phyloP scores from a whole-genome alignment of 1,139 yeast species.

The Ashbya aceris region DNA sequence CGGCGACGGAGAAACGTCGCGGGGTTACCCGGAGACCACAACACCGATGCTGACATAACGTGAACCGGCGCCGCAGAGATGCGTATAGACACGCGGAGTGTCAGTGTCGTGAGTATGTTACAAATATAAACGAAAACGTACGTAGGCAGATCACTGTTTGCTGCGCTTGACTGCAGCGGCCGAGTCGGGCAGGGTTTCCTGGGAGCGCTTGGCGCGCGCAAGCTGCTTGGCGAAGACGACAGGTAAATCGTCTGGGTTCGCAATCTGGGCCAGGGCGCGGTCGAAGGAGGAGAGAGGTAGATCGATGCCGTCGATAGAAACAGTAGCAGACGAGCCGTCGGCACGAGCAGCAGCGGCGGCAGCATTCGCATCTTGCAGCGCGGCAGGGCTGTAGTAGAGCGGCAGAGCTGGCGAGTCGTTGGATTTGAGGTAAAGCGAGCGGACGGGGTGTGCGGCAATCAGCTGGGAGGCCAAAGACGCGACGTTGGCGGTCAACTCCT shows the following conservation, averaged over 20 bases:
- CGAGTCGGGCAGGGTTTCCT: not conserved
- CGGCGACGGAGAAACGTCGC: slow-evolving; percentile 1
- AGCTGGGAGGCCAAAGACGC: slow-evolving; percentile 47
- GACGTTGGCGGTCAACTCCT: slow-evolving; percentile 44
- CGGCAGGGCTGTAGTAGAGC: slow-evolving; percentile 55
- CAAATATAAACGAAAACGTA: too few species aligned
- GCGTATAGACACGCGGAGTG: too few species aligned
- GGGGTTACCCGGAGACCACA: not conserved
- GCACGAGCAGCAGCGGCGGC: slow-evolving; percentile 25
- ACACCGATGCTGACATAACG: too few species aligned
- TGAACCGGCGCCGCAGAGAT: not conserved
- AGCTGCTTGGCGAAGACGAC: slow-evolving; percentile 33
- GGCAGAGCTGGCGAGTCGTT: slow-evolving; percentile 76
- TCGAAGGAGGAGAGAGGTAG: slow-evolving; percentile 55
- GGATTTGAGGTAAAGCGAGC: slow-evolving; percentile 63
- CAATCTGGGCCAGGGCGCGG: slow-evolving; percentile 70
- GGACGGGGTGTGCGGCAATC: slow-evolving; percentile 38
- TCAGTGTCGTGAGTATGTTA: too few species aligned
- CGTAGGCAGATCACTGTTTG: too few species aligned
- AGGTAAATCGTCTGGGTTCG: slow-evolving; percentile 50
- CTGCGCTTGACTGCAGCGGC: not conserved
- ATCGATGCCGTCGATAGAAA: slow-evolving; percentile 34
- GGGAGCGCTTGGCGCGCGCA: slow-evolving; percentile 26
- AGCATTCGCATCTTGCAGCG: slow-evolving; percentile 34
- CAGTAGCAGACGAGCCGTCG: slow-evolving; percentile 29